Evolutionary conservation across 2,329 filamentous ascomycete genomes (phyloP).

Genomic region (Fusarium sarcochroum): DNA sequence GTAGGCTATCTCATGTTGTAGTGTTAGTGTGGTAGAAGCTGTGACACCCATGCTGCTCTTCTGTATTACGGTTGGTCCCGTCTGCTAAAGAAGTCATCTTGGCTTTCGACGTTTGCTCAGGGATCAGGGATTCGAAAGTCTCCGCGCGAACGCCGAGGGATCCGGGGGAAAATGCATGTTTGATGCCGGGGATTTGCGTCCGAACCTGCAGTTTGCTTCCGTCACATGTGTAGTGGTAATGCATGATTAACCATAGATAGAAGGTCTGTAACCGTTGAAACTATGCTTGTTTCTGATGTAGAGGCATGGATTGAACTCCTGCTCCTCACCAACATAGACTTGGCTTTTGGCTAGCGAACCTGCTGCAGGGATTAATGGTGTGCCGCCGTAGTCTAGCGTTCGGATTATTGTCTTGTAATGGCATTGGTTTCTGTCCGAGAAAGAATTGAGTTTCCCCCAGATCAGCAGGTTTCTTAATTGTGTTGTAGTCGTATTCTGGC

Average conservation of each 20-base stretch:
- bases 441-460: neutral
- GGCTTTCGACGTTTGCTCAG: neutral
- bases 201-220: neutral
- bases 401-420: neutral
- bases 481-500: slow-evolving; percentile 20
- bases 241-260: slow-evolving; percentile 26
- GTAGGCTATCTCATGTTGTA: neutral
- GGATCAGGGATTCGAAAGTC: slow-evolving; percentile 13
- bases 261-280: slow-evolving; percentile 25
- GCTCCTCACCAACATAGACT: slow-evolving; percentile 14
- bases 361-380: slow-evolving; percentile 9
- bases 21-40: neutral
- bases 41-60: neutral
- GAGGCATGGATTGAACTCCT: neutral
- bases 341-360: slow-evolving; percentile 21
- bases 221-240: slow-evolving; percentile 23
- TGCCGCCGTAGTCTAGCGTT: slow-evolving; percentile 4
- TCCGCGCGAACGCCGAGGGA: slow-evolving; percentile 6
- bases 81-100: slow-evolving; percentile 6
- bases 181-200: slow-evolving; percentile 15
- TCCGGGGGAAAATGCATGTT: slow-evolving; percentile 9
- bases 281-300: neutral
- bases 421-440: neutral
- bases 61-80: slow-evolving; percentile 14
- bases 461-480: neutral